These are phyloP conservation scores for Chaetomium sp. DNA, from an alignment of 2,329 filamentous ascomycete species.

Conservation along the genomic window DNA sequence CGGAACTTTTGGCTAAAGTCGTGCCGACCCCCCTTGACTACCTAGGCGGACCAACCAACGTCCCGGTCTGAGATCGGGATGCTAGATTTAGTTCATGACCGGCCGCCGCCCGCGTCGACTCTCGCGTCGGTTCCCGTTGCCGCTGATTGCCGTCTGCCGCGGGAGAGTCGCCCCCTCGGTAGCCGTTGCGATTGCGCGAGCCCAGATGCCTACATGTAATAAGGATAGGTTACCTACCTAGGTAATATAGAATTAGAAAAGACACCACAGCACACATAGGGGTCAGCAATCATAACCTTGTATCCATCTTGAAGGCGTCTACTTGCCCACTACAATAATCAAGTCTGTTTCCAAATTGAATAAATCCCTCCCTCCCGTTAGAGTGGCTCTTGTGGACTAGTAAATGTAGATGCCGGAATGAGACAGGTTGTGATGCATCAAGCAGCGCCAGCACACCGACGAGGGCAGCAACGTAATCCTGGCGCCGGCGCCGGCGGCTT, in stretches of 20 bases:
- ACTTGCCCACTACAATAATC: no score
- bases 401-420: not conserved
- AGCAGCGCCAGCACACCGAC: slow-evolving; percentile 4
- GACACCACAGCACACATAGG: no score
- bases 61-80: not conserved
- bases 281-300: no score
- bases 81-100: not conserved
- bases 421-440: not conserved
- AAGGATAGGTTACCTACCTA: no score
- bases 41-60: not conserved
- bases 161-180: no score
- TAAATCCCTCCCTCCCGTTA: not conserved
- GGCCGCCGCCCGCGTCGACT: no score
- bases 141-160: not conserved
- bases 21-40: not conserved
- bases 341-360: not conserved
- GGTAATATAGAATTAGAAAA: no score
- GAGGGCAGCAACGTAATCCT: not conserved
- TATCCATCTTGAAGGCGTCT: no score
- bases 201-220: no score
- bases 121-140: not conserved
- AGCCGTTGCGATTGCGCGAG: no score
- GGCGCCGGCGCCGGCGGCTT: not conserved
- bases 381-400: not conserved
- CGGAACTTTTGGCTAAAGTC: slow-evolving; percentile 10